Base-by-base conservation (phyloP, 1,139 yeast species). In the Sugiyamaella neomexicana region DNA sequence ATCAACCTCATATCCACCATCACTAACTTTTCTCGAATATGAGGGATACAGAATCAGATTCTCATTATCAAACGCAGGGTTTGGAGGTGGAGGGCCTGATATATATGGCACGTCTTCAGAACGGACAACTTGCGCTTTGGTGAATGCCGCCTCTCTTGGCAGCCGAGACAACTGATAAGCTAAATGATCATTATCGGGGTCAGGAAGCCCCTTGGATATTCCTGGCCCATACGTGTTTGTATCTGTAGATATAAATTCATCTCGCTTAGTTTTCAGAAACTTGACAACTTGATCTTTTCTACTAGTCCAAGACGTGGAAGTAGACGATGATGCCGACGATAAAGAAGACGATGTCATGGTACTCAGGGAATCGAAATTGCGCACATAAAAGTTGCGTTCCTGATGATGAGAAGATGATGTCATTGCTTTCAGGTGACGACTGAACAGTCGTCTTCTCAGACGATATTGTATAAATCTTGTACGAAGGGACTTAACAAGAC, bases 31-130 rank as follows among this genome's bases (percentile, higher is more conserved):
- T 17, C 85, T 72, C 0, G 89, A 78, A 67, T 85, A 88, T 5
- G 89, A 80, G 1, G 91, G 91, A 62, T 83, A 86, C 6, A 78
- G 65, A 2, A 72, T 59, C 65, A 79, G 68, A 31, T 75, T 56
- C 54, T 66, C 69, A 36, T 64, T 60, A 2, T 57, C 57, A 16
- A 65, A 63, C 3, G 69, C 68, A n/a, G 53, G 46, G 13, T 53
- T 53, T 1, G 45, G 51, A 7, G 45, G 45, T 17, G 51, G 45
- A n/a, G 51, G 51, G 9, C 46, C 40, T 17, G 23, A 25, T 9
- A 39, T 25, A 47, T 25, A 47, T 23, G n/a, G 9, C 17, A 10
- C 13, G 23, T 47, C 51, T 25, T 47, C 51, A 37, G 25, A 12
- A 31, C 51, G 39, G 13, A 47, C 45, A n/a, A 29, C 39, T 16